Conservation (phyloP, 495 filamentous ascomycete species). For the Glutinoglossum americanum region DNA sequence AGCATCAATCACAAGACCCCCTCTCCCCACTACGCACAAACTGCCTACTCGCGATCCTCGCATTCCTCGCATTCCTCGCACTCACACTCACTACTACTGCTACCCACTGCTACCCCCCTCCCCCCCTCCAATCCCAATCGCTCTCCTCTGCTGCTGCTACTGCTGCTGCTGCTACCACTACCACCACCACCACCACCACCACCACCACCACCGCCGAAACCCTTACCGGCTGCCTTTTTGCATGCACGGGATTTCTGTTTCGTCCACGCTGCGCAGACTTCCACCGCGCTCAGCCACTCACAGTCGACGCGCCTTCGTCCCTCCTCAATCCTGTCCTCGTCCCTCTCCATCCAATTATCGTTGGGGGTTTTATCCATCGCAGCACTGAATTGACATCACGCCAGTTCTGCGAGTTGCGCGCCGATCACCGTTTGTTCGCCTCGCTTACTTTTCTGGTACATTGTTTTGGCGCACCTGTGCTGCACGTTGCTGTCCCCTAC, state of each 20-base stretch:
- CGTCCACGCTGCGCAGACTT: background rate
- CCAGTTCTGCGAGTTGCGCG: background rate
- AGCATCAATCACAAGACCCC: background rate
- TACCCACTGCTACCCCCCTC: background rate
- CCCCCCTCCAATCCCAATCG: too few species aligned
- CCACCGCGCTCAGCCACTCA: background rate
- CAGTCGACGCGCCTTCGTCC: background rate
- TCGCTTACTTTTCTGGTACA: slow-evolving; percentile 1
- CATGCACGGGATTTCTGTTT: background rate
- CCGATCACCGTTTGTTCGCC: background rate
- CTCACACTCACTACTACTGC: background rate
- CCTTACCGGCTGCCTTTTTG: background rate
- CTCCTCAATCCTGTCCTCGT: background rate
- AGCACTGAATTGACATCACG: background rate
- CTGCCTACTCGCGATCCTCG: too few species aligned
- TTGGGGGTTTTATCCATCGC: background rate
- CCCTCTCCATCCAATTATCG: background rate
- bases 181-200: background rate
- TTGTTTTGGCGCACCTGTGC: background rate
- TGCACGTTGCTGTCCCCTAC: background rate
- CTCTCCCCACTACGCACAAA: background rate
- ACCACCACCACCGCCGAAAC: background rate
- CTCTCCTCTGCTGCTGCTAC: too few species aligned
- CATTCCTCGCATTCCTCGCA: too few species aligned
- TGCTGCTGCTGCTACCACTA: too few species aligned